Conservation (phyloP, 768 basidiomycete species). For the Leccinellum rugosiceps region DNA sequence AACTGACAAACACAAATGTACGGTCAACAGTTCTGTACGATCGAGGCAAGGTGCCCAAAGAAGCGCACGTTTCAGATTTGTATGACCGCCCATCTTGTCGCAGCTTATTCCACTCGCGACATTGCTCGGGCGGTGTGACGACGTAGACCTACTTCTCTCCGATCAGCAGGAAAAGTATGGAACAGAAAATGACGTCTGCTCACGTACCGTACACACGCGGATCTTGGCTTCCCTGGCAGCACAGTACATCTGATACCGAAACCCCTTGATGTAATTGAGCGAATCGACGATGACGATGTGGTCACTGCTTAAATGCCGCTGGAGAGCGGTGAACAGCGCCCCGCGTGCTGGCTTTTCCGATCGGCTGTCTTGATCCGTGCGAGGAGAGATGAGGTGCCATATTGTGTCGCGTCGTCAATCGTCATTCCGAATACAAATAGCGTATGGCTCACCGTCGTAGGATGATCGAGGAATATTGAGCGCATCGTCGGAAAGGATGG, state of each 20-base stretch:
- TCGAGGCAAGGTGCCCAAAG: not conserved
- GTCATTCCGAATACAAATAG: not conserved
- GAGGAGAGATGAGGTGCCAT: not conserved
- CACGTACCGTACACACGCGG: constrained; percentile 80
- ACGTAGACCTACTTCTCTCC: constrained; percentile 61
- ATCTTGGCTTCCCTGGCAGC: constrained; percentile 86
- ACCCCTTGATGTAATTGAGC: constrained; percentile 97
- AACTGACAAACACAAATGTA: not conserved
- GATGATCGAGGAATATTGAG: constrained; percentile 60
- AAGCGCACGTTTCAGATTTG: constrained; percentile 60
- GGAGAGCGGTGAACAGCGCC: constrained; percentile 78
- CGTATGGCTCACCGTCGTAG: constrained; percentile 62
- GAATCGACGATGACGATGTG: constrained; percentile 87
- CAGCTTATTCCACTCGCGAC: constrained; percentile 68
- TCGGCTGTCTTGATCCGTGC: constrained; percentile 51
- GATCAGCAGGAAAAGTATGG: not conserved
- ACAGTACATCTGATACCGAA: constrained; percentile 97
- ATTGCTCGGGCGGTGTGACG: constrained; percentile 70
- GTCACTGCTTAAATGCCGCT: constrained; percentile 65
- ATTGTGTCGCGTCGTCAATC: not conserved
- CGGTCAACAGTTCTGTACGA: not conserved
- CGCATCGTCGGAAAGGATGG: constrained; percentile 69
- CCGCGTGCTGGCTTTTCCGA: constrained; percentile 89
- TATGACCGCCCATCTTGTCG: constrained; percentile 54
- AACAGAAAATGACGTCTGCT: not conserved